Evolutionary conservation across 257 asterid genomes (phyloP), one percentile per base, ranked within the genome.

Genomic region (Solanum lycopersicoides): DNA sequence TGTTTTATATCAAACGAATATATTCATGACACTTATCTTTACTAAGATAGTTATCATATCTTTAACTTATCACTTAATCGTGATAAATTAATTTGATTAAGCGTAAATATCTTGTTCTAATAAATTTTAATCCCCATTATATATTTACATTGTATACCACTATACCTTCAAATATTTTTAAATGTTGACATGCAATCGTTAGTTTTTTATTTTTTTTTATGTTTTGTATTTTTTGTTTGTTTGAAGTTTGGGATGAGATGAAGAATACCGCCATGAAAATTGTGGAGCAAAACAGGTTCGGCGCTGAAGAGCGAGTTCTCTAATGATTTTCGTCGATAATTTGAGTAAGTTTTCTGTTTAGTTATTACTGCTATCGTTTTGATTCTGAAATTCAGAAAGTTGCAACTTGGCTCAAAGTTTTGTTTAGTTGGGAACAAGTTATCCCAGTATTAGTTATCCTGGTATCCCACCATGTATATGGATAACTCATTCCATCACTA

Each of bases 241-340:
- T 53, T 53, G 5, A 30, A 90, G 47, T 79, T 90, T 63, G 32
- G 15, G 7, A 63, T 23, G 71, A 63, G 34, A 63, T 63, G 30
- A 63, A 63, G 71, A 63, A 60, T 60, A 83, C 75, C 20, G 14
- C 56, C 86, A 83, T 59, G 39, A 83, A 83, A 15, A 83, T 83
- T 12, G 98, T 94, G 92, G 98, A 96, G 93, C 99, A 96, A 91
- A 94, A 98, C 91, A 95, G 90, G 94, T 95, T 94, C 87, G 98
- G 97, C 41, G 98, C 97, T 15, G 98, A 95, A 86, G 95, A 96
- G 89, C 96, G 95, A 91, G 93, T 97, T 90, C 94, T 95, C 95
- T 88, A 97, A 95, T 91, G 95, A 98, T 9, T 98, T 97, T 84
- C 93, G 97, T 23, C 98, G 95, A 89, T 97, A 95, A 91, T 98